phyloP scores from a whole-genome alignment of 2,329 filamentous ascomycete species.

The Sordariomycetes sp. region DNA sequence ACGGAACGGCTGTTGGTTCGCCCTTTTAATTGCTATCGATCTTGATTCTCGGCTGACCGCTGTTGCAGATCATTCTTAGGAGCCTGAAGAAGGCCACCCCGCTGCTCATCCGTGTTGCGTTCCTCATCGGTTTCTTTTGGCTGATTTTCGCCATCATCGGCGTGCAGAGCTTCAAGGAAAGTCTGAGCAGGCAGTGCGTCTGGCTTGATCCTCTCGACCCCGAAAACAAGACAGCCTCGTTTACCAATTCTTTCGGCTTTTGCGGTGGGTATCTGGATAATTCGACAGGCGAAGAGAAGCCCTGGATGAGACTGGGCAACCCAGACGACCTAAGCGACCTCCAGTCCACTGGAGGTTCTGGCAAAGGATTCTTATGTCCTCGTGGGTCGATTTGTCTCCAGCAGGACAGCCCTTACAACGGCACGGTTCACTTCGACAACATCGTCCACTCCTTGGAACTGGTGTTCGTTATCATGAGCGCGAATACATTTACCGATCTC shows the following conservation, averaged over 20 bases:
- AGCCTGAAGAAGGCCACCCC: constrained; percentile 95
- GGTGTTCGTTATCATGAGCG: constrained; percentile 97
- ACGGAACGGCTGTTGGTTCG: constrained; percentile 73
- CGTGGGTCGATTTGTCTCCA: constrained; percentile 74
- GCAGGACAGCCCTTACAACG: constrained; percentile 66
- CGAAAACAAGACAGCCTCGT: constrained; percentile 43
- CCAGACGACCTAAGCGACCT: constrained; percentile 33
- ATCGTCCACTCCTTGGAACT: constrained; percentile 85
- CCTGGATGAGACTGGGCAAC: constrained; percentile 51
- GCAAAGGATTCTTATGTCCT: constrained; percentile 86
- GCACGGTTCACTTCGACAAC: constrained; percentile 90
- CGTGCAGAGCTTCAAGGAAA: constrained; percentile 90
- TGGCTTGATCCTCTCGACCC: constrained; percentile 59
- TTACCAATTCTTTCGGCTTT: constrained; percentile 58
- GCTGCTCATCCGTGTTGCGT: constrained; percentile 81
- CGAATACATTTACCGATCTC: constrained; percentile 90
- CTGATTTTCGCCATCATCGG: constrained; percentile 93
- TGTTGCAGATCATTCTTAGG: constrained; percentile 67
- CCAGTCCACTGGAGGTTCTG: constrained; percentile 33
- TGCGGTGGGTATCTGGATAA: constrained; percentile 75
- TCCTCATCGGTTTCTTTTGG: constrained; percentile 96
- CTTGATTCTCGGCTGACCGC: constrained; percentile 1
- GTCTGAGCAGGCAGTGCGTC: constrained; percentile 64
- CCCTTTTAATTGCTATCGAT: background rate
- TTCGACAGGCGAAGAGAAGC: constrained; percentile 40